Evolutionary conservation across 257 asterid species (phyloP), one percentile per base, ranked within the genome.

Genomic region (Eustoma russellianum): DNA sequence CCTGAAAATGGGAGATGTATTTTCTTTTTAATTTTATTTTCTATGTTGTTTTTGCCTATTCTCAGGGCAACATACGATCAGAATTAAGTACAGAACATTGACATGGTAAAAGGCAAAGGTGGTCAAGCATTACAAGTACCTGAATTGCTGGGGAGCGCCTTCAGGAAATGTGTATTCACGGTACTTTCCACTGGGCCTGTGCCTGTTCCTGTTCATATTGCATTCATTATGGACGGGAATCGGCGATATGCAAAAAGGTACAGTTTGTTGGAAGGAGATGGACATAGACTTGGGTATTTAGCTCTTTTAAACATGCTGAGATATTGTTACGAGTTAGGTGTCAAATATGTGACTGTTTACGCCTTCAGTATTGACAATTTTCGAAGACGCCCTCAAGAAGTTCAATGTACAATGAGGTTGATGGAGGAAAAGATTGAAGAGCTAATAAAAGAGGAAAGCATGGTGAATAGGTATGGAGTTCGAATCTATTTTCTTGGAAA

Each of bases 361-460:
- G 96, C 94, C 55, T 88, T 88, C 62, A 88, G 96, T 79, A 79
- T 88, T 41, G 96, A 88, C 30, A 88, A 88, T 58, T 84, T 84
- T 67, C 80, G 72, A 48, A 72, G 95, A 45, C 67, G 63, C 11
- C 96, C 96, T 1, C 86, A 88, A 58, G 94, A 84, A 78, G 96
- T 88, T 52, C 74, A 70, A 67, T 76, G 89, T 55, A 79, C 85
- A 16, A 84, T 88, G 96, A 60, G 69, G 50, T 60, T 88, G 79
- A 77, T 84, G 38, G 77, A 65, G 49, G 93, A 88, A 53, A 88
- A 84, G 58, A 82, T 88, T 33, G 95, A 88, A 58, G 76, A 62
- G 35, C 60, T 83, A 53, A 63, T 69, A 38, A 73, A 79, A 46
- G 80, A 79, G 60, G 83, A 74, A 63, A 82, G 83, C 68, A 28